phyloP scores from a whole-genome alignment of 495 filamentous ascomycete genomes.

The Neurospora terricola region DNA sequence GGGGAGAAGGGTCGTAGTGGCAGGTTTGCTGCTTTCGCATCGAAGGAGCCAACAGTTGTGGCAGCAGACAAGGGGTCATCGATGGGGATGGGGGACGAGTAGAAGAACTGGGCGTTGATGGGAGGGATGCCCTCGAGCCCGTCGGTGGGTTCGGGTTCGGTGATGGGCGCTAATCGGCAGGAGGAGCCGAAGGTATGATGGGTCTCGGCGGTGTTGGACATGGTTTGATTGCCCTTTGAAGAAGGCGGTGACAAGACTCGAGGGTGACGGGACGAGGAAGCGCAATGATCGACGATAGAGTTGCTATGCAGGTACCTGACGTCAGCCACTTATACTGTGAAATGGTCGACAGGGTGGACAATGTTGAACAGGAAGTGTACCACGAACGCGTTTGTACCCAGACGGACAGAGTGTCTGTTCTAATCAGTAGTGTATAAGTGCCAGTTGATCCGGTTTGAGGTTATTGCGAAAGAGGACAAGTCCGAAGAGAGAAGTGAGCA shows the following conservation, averaged over 20 bases:
- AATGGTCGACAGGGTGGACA: background rate
- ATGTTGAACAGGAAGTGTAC: background rate
- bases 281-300: background rate
- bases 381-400: background rate
- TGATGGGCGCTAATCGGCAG: slow-evolving; percentile 33
- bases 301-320: background rate
- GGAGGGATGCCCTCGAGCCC: slow-evolving; percentile 38
- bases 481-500: background rate
- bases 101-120: slow-evolving; percentile 68
- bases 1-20: slow-evolving; percentile 69
- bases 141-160: slow-evolving; percentile 17
- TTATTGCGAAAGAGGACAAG: background rate
- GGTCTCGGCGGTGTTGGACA: slow-evolving; percentile 7
- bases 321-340: background rate
- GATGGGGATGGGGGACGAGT: slow-evolving; percentile 63
- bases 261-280: background rate
- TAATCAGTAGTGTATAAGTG: background rate
- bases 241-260: background rate
- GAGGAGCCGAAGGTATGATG: slow-evolving; percentile 33
- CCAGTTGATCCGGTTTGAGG: background rate
- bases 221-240: background rate
- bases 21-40: slow-evolving; percentile 39
- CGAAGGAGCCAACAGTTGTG: slow-evolving; percentile 42
- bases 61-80: slow-evolving; percentile 71
- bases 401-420: background rate